phyloP scores from a whole-genome alignment of 306 rosid species.

The Hylodesmum podocarpum region DNA sequence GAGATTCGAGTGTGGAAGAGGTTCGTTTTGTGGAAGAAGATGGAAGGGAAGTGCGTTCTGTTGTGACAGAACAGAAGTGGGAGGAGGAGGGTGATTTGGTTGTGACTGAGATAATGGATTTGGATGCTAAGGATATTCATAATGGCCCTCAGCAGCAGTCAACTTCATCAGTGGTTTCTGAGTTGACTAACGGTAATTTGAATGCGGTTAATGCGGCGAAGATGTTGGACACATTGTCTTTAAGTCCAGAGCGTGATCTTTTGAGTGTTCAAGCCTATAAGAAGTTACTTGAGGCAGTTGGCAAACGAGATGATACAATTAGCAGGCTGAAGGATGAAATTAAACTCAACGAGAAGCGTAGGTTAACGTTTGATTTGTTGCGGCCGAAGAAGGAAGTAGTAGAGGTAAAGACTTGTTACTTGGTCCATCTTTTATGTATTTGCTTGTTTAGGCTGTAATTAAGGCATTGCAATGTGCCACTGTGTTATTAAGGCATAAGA shows the following conservation, averaged over 20 bases:
- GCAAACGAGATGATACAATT: constrained; percentile 36
- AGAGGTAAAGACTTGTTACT: constrained; percentile 48
- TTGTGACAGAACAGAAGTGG: constrained; percentile 28
- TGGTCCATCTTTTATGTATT: background rate
- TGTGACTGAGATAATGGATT: constrained; percentile 36
- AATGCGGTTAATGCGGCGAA: constrained; percentile 42
- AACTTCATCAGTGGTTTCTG: constrained; percentile 49
- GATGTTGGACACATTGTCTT: constrained; percentile 41
- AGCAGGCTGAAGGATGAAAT: constrained; percentile 49
- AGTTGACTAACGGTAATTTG: constrained; percentile 39
- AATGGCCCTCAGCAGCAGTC: constrained; percentile 41
- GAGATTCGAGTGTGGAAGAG: constrained; percentile 60
- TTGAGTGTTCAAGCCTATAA: constrained; percentile 48
- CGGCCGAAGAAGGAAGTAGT: constrained; percentile 53
- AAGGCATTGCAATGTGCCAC: background rate
- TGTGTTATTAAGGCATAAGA: background rate
- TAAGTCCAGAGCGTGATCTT: constrained; percentile 29
- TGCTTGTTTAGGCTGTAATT: background rate
- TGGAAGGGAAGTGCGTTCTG: constrained; percentile 21
- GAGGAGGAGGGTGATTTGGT: constrained; percentile 35
- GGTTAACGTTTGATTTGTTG: constrained; percentile 30
- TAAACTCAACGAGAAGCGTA: constrained; percentile 46
- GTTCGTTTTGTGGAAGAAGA: constrained; percentile 50
- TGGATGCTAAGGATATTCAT: constrained; percentile 35
- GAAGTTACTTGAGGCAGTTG: constrained; percentile 54